A percentile compares a stretch with the other conserved stretches of the same genome.
Evolutionary conservation across 176 grass and related monocot genomes (phyloP).

Genomic region (Typha latifolia): DNA sequence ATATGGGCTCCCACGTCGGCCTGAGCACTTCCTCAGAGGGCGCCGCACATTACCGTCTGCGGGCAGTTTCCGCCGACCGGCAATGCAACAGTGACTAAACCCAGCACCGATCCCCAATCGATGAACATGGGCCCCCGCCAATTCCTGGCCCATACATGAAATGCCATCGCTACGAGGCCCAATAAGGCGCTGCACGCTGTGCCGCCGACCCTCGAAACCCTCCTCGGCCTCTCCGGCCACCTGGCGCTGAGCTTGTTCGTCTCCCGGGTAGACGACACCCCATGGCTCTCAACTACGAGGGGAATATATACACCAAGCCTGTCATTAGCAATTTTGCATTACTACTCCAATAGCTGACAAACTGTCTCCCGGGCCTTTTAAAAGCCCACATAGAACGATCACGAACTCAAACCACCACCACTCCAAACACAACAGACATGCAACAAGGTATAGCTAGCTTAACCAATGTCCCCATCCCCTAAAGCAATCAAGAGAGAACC

Average conservation of each 20-base stretch:
- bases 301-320: not conserved
- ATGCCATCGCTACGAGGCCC: not conserved
- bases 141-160: not conserved
- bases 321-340: conserved; percentile 12
- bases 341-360: conserved; percentile 2
- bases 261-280: not conserved
- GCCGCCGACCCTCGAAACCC: not conserved
- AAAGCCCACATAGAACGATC: not conserved
- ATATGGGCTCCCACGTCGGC: not conserved
- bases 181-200: not conserved
- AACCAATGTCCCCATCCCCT: not conserved
- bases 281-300: not conserved
- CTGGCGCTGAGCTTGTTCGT: not conserved
- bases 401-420: conserved; percentile 12
- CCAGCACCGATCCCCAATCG: not conserved
- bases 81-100: not conserved
- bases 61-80: conserved; percentile 1
- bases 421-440: not conserved
- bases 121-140: not conserved
- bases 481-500: not conserved
- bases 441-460: not conserved
- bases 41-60: not conserved
- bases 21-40: not conserved
- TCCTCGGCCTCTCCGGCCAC: not conserved
- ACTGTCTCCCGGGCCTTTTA: not conserved